Percentiles rank a stretch among this genome's conserved stretches.
Evolutionary conservation across 208 protist species (phyloP).

Genomic region (Crithidia mellificae): DNA sequence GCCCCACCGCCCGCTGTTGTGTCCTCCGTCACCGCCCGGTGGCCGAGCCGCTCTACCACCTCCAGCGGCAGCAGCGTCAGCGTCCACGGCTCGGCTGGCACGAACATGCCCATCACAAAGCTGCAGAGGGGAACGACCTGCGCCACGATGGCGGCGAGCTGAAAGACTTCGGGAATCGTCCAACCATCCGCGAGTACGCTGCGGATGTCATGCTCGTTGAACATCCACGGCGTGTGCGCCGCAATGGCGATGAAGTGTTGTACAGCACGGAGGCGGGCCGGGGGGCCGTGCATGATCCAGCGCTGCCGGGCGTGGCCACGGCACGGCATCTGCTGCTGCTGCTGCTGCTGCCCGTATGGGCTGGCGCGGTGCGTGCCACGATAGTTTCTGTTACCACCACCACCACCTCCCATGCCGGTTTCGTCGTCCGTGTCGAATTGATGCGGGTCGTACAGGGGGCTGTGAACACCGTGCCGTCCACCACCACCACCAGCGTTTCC

Average conservation of each 20-base stretch:
- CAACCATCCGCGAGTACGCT: conserved; percentile 50
- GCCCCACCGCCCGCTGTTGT: background rate
- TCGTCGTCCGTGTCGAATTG: background rate
- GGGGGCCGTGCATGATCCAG: conserved; percentile 70
- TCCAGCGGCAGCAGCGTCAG: conserved; percentile 54
- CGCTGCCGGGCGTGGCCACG: conserved; percentile 25
- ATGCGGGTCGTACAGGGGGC: conserved; percentile 2
- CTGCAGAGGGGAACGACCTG: conserved; percentile 72
- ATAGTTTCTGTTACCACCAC: background rate
- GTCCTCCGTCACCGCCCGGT: conserved; percentile 29
- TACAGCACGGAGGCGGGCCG: conserved; percentile 50
- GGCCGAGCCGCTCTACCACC: conserved; percentile 33
- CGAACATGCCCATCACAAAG: conserved; percentile 78
- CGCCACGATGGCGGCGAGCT: conserved; percentile 67
- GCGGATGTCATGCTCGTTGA: conserved; percentile 53
- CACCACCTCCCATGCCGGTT: background rate
- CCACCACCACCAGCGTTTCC: background rate
- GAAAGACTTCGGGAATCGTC: conserved; percentile 83
- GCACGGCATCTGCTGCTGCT: background rate
- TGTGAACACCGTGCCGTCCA: background rate
- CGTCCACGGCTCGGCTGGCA: conserved; percentile 73
- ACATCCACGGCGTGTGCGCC: conserved; percentile 77
- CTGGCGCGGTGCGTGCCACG: background rate
- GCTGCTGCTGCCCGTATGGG: background rate
- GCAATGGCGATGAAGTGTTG: conserved; percentile 77